Percentiles rank a stretch among this genome's conserved stretches.
Evolutionary conservation across 257 asterid species (phyloP).

Genomic region (Solanum stenotomum): DNA sequence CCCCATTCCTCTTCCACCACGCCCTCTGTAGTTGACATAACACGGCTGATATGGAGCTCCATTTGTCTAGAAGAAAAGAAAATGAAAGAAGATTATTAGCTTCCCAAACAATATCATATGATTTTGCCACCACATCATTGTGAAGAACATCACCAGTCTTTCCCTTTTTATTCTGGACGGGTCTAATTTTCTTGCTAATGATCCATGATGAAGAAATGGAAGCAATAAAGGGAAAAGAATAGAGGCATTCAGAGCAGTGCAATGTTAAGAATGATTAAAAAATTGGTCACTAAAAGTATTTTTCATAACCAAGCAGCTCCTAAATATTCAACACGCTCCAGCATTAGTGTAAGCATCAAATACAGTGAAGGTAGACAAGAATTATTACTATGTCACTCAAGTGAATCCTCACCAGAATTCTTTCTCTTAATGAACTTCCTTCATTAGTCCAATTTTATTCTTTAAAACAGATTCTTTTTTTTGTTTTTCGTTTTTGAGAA

Average conservation of each 20-base stretch:
- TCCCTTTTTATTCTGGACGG: neutral
- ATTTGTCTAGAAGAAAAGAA: constrained; percentile 40
- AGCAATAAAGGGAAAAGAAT: neutral
- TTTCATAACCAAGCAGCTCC: neutral
- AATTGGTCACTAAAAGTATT: neutral
- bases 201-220: neutral
- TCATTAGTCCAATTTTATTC: neutral
- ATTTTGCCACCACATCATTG: neutral
- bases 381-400: neutral
- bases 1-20: constrained; percentile 90
- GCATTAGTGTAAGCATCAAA: neutral
- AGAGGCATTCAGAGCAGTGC: neutral
- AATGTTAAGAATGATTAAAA: neutral
- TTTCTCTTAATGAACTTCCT: neutral
- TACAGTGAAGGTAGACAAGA: neutral
- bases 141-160: neutral
- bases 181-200: neutral
- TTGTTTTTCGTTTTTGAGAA: too few species aligned
- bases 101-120: neutral
- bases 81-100: constrained; percentile 11
- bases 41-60: constrained; percentile 54
- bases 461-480: neutral
- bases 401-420: neutral
- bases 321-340: neutral
- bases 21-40: constrained; percentile 70